Base-by-base conservation (phyloP, 1,284 basidiomycete genomes). In the Sanghuangporus baumii region DNA sequence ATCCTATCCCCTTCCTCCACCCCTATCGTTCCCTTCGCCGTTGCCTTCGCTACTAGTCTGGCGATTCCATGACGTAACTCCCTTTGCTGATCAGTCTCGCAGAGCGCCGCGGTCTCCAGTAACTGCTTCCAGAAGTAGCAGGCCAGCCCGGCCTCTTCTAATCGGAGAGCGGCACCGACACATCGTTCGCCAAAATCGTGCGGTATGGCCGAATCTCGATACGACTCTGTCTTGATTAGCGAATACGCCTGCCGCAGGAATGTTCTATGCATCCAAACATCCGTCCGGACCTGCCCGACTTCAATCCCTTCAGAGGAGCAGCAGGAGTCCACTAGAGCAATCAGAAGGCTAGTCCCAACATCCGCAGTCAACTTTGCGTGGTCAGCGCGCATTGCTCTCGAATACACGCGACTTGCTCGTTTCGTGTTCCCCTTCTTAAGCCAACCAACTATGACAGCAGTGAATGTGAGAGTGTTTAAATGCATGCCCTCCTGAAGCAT, bases 391-490 rank as follows among this genome's bases (percentile, higher is more conserved):
- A 72, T 72, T 43, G 81, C 77, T 48, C 71, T 75, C 37, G 67
- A 66, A 41, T 83, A 71, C 66, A 87, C 72, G 37, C 74, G 67
- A n/a, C 70, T 62, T 26, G 81, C 81, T 26, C 87, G 71, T 48
- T 72, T 70, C 46, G 69, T 62, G 63, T 88, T 78, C 36, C 74
- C 73, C 46, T 79, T 75, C 18, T 72, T 63, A 40, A 81, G 70
- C 11, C 86, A 85, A 61, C 78, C 75, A 65, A 87, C 82, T 59
- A 89, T 73, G 54, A 87, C 77, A 0, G 84, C 86, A 31, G 84
- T 85, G 71, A 81, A 84, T 52, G 82, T 80, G 41, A 83, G 76
- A 20, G 70, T 71, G 69, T 84, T 81, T 1, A 85, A 84, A 48
- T 68, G 67, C 48, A 86, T 64, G n/a, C 82, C 81, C 26, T 68